Evolutionary conservation across 495 filamentous ascomycete species (phyloP).

Genomic region (Podospora pseudocomata): DNA sequence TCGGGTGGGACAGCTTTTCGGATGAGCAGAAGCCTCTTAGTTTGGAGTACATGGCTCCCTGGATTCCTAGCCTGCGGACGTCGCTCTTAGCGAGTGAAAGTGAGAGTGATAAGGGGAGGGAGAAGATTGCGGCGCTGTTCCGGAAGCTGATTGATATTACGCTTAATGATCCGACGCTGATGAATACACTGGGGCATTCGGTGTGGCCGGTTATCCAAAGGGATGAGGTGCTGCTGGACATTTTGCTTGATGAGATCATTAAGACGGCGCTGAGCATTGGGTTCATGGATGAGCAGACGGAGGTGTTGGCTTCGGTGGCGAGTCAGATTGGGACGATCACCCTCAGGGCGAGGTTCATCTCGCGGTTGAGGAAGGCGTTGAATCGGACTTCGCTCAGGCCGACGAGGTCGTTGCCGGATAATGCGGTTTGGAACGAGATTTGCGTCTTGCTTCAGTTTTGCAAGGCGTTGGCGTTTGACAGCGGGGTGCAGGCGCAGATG

Average conservation of each 20-base stretch:
- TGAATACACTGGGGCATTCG: slow-evolving; percentile 54
- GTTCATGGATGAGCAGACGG: slow-evolving; percentile 54
- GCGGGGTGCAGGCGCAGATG: slow-evolving; percentile 58
- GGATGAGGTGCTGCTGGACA: slow-evolving; percentile 58
- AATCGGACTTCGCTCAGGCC: slow-evolving; percentile 60
- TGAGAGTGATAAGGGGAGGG: slow-evolving; percentile 58
- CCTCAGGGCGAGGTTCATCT: slow-evolving; percentile 57
- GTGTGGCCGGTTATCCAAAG: slow-evolving; percentile 59
- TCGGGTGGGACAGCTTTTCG: slow-evolving; percentile 63
- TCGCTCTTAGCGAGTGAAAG: slow-evolving; percentile 52
- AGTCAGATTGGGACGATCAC: slow-evolving; percentile 58
- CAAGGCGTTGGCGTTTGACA: slow-evolving; percentile 61
- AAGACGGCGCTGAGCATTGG: slow-evolving; percentile 56
- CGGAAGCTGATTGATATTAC: slow-evolving; percentile 61
- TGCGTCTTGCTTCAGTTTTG: slow-evolving; percentile 61
- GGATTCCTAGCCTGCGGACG: slow-evolving; percentile 56
- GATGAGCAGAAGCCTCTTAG: slow-evolving; percentile 60
- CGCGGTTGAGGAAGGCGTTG: slow-evolving; percentile 58
- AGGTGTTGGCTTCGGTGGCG: slow-evolving; percentile 58
- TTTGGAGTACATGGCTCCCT: slow-evolving; percentile 64
- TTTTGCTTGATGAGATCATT: slow-evolving; percentile 60
- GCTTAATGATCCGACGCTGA: slow-evolving; percentile 53
- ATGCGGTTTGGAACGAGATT: slow-evolving; percentile 61
- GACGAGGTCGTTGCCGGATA: slow-evolving; percentile 58
- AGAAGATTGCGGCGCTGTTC: slow-evolving; percentile 57